A percentile compares a stretch with the other conserved stretches of the same genome.
Evolutionary conservation across 1,139 yeast genomes (phyloP).

Genomic region (Debaryomyces coudertii): DNA sequence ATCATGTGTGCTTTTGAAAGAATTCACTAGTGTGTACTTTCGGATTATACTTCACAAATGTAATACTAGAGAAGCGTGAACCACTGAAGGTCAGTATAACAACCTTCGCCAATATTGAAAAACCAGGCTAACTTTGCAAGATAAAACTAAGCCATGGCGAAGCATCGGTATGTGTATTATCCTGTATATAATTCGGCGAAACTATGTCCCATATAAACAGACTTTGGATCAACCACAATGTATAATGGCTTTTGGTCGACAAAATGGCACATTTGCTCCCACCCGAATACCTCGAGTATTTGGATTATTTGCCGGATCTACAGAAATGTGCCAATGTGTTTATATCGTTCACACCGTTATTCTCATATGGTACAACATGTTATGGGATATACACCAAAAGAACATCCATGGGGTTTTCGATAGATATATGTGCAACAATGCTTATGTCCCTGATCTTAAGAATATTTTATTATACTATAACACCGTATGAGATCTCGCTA

Average conservation of each 20-base stretch:
- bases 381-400: slow-evolving; percentile 63
- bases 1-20: neutral
- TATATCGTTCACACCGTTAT: slow-evolving; percentile 75
- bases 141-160: neutral
- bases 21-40: neutral
- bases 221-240: neutral
- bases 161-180: neutral
- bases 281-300: slow-evolving; percentile 28
- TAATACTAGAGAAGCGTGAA: neutral
- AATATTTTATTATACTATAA: slow-evolving; percentile 73
- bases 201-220: slow-evolving; percentile 1
- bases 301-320: slow-evolving; percentile 48
- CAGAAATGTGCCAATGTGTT: slow-evolving; percentile 45
- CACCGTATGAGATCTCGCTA: slow-evolving; percentile 77
- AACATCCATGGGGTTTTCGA: slow-evolving; percentile 77
- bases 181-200: slow-evolving; percentile 1
- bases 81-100: no score
- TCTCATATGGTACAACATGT: slow-evolving; percentile 85
- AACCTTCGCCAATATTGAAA: no score
- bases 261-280: slow-evolving; percentile 22
- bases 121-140: neutral
- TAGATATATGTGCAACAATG: slow-evolving; percentile 93
- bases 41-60: no score
- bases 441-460: slow-evolving; percentile 73
- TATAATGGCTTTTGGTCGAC: neutral